Percentiles rank a stretch among this genome's conserved stretches.
phyloP scores from a whole-genome alignment of 495 filamentous ascomycete species.

The Penicillium paradoxum region DNA sequence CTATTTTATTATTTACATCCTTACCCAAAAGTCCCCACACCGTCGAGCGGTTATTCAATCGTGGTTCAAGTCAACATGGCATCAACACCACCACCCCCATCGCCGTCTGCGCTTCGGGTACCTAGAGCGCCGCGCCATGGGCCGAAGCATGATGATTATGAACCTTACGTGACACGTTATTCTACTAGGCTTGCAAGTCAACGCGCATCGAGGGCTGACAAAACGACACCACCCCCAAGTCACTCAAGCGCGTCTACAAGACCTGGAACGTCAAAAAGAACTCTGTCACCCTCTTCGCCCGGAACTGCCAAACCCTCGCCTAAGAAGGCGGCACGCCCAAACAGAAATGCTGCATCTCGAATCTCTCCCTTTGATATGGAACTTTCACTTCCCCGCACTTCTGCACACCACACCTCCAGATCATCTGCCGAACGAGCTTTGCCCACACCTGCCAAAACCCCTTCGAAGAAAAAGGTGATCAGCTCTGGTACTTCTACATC shows the following conservation, averaged over 20 bases:
- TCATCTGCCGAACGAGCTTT: constrained; percentile 48
- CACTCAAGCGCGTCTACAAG: constrained; percentile 21
- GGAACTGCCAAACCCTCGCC: background rate
- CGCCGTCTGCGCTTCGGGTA: constrained; percentile 47
- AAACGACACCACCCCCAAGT: constrained; percentile 37
- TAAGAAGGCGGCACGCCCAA: background rate
- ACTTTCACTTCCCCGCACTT: constrained; percentile 3
- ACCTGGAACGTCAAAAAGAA: background rate
- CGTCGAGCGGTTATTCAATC: background rate
- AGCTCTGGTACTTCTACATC: constrained; percentile 59
- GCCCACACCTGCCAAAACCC: constrained; percentile 89
- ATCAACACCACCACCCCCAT: constrained; percentile 61
- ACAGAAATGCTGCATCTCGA: background rate
- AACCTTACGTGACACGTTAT: constrained; percentile 56
- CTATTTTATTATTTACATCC: background rate
- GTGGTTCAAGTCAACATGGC: constrained; percentile 40
- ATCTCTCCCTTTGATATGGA: constrained; percentile 2
- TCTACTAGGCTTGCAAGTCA: constrained; percentile 46
- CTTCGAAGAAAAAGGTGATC: constrained; percentile 55
- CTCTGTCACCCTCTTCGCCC: constrained; percentile 5
- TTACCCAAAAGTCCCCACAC: background rate
- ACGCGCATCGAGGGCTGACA: constrained; percentile 25
- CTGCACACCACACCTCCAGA: constrained; percentile 16
- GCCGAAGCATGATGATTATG: constrained; percentile 60
- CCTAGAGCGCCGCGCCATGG: constrained; percentile 73